phyloP scores from a whole-genome alignment of 345 rosid genomes.

The Cardamine resedifolia region DNA sequence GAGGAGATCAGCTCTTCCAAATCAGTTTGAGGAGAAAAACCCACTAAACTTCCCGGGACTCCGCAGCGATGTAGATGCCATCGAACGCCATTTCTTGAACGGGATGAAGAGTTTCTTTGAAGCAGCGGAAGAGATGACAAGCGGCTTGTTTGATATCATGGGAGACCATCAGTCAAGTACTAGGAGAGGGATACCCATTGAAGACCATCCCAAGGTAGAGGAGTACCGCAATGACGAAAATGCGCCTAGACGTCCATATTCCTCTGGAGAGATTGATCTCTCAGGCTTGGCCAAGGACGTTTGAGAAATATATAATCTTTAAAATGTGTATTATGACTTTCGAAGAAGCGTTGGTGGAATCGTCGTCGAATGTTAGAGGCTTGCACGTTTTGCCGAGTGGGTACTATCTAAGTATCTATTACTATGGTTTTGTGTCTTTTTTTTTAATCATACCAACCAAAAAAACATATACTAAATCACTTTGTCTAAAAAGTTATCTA shows the following conservation, averaged over 20 bases:
- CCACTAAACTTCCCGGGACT: slow-evolving; percentile 74
- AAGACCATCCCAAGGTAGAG: slow-evolving; percentile 44
- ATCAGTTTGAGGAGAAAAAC: slow-evolving; percentile 41
- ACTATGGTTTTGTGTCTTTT: neutral
- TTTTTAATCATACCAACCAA: too few relatives aligned
- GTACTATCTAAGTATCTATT: neutral
- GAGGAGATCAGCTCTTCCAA: slow-evolving; percentile 36
- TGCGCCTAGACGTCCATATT: neutral
- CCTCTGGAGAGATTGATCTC: slow-evolving; percentile 51
- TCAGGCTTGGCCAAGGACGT: slow-evolving; percentile 67
- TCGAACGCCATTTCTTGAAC: slow-evolving; percentile 59
- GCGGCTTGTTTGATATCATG: slow-evolving; percentile 54
- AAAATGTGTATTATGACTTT: slow-evolving; percentile 22
- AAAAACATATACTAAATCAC: too few relatives aligned
- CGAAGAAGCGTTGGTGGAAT: neutral
- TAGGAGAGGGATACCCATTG: slow-evolving; percentile 54
- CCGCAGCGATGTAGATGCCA: slow-evolving; percentile 59
- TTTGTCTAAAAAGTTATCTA: neutral
- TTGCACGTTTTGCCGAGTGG: slow-evolving; percentile 27
- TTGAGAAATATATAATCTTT: slow-evolving; percentile 31
- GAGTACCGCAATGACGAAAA: slow-evolving; percentile 9
- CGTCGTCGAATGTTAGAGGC: slow-evolving; percentile 7
- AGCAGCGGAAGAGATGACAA: slow-evolving; percentile 73
- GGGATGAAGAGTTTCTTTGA: slow-evolving; percentile 61
- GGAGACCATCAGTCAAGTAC: slow-evolving; percentile 42